Evolutionary conservation across 2,329 filamentous ascomycete genomes (phyloP), one percentile per base, ranked within the genome.

Genomic region (Colletotrichum musae): DNA sequence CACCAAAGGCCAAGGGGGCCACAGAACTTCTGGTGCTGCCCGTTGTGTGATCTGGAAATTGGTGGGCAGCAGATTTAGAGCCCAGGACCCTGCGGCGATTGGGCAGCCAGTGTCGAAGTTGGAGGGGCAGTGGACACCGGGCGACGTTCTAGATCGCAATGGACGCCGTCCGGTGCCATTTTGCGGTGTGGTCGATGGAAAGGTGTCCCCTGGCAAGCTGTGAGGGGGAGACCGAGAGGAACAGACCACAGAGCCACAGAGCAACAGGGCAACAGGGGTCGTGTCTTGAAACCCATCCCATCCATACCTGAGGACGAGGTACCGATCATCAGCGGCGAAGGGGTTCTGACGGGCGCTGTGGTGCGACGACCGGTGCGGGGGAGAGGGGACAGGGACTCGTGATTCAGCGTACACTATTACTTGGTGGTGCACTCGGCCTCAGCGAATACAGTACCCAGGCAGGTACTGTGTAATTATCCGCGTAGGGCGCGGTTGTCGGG

Each of bases 71-170:
- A 53, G 32, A 54, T 43, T 21, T 26, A 15, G 21, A 65, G 47
- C 48, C 50, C n/a, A 43, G 61, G 41, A 56, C 54, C 61, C 50
- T 64, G 56, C 36, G 18, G 41, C n/a, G 13, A 50, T 18, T 26
- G 39, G 32, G 32, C 47, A 32, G 48, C 26, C 13, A n/a, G 43
- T 43, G 43, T 48, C 39, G 45, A 41, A 39, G 51, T 48, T 41
- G 26, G 4, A 39, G 41, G 51, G 39, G 60, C 10, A 36, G 43
- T 59, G 61, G 68, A 43, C 32, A 61, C 52, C 41, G n/a, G 47
- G 21, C 47, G 18, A 47, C 32, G 68, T 68, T 70, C 68, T 70
- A 70, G 68, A 68, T 53, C 64, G 36, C 58, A 24, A 68, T 68
- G 45, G 52, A 62, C 57, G 64, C 51, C n/a, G 21, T 64, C 52